Evolutionary conservation across 805 yeast genomes (phyloP).

Genomic region (Wickerhamiella galacta): DNA sequence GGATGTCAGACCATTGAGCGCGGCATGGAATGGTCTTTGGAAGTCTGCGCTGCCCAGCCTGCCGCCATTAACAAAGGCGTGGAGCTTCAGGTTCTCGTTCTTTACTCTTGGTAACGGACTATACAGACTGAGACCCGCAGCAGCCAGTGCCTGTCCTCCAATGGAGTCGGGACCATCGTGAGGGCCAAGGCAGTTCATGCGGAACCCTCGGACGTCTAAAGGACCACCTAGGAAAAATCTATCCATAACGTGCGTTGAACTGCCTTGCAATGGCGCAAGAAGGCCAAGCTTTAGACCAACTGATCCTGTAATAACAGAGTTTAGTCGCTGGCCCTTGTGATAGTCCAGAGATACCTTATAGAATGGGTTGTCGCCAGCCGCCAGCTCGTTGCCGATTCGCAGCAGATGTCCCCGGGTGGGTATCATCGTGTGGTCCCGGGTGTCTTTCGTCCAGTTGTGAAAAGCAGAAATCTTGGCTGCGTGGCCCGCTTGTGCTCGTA

Average conservation of each 20-base stretch:
- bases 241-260: slow-evolving; percentile 46
- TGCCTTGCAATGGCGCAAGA: slow-evolving; percentile 12
- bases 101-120: slow-evolving; percentile 40
- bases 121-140: slow-evolving; percentile 42
- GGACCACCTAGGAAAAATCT: slow-evolving; percentile 74
- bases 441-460: slow-evolving; percentile 28
- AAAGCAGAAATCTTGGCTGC: slow-evolving; percentile 40
- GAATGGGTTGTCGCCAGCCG: slow-evolving; percentile 24
- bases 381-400: slow-evolving; percentile 31
- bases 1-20: slow-evolving; percentile 5
- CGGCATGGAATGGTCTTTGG: neutral
- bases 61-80: slow-evolving; percentile 52
- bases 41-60: slow-evolving; percentile 22
- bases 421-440: slow-evolving; percentile 28
- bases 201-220: slow-evolving; percentile 53
- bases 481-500: slow-evolving; percentile 45
- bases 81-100: slow-evolving; percentile 39
- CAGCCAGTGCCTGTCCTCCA: slow-evolving; percentile 51
- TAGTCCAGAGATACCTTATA: slow-evolving; percentile 22
- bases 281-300: slow-evolving; percentile 11
- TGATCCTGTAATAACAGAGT: slow-evolving; percentile 5
- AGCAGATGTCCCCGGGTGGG: slow-evolving; percentile 31
- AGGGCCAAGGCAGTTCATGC: slow-evolving; percentile 50
- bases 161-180: slow-evolving; percentile 35
- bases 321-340: slow-evolving; percentile 19